These are phyloP conservation scores for Labyrinthula sp. DNA, from an alignment of 352 stramenopile genomes.

Conservation along the genomic window DNA sequence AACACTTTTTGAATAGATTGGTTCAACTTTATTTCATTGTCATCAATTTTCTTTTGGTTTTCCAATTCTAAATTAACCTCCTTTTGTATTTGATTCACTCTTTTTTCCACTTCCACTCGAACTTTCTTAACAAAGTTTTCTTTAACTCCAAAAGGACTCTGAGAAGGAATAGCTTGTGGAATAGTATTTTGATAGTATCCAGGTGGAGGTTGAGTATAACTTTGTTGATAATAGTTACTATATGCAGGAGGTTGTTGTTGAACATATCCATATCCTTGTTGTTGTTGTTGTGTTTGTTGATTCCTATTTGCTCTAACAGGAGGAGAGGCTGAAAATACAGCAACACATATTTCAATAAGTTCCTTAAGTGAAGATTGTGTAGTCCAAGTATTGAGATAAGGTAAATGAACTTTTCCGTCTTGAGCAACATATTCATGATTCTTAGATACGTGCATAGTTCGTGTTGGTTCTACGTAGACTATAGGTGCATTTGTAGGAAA, in stretches of 20 bases:
- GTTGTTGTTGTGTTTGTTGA: too few species aligned
- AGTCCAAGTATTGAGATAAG: slow-evolving; percentile 16
- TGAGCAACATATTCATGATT: slow-evolving; percentile 9
- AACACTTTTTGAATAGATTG: slow-evolving; percentile 9
- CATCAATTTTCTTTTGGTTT: slow-evolving; percentile 21
- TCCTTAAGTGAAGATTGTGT: slow-evolving; percentile 5
- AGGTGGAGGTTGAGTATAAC: too few species aligned
- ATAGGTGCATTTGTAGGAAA: slow-evolving; percentile 54
- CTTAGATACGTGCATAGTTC: slow-evolving; percentile 33
- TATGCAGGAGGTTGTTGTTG: too few species aligned
- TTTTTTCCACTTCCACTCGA: too few species aligned
- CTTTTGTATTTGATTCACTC: slow-evolving; percentile 22
- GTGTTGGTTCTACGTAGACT: slow-evolving; percentile 56
- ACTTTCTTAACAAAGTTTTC: too few species aligned
- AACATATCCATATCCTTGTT: too few species aligned
- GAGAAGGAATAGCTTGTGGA: too few species aligned
- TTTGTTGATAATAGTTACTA: too few species aligned
- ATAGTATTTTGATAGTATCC: too few species aligned
- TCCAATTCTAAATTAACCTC: slow-evolving; percentile 11
- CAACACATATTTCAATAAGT: slow-evolving; percentile 8
- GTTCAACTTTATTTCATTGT: slow-evolving; percentile 11
- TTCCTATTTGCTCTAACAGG: too few species aligned
- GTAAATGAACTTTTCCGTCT: slow-evolving; percentile 9
- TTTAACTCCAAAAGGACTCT: too few species aligned
- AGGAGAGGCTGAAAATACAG: background rate